Conservation (phyloP, 352 stramenopile genomes). For the Sclerospora graminicola region DNA sequence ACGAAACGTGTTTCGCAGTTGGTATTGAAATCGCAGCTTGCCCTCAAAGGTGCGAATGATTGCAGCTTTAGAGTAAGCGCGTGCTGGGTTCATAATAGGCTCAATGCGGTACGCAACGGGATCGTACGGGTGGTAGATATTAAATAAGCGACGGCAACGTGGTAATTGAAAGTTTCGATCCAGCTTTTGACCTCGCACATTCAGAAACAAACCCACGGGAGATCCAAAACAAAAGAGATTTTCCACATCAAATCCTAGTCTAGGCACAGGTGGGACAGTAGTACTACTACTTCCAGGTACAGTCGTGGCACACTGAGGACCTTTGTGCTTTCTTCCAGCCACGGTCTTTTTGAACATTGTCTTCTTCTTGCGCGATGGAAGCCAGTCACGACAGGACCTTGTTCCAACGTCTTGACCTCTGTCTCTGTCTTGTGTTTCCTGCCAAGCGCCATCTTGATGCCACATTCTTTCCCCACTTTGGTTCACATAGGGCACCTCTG, state of each 20-base stretch:
- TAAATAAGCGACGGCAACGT: constrained; percentile 84
- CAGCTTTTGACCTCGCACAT: constrained; percentile 82
- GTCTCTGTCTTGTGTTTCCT: constrained; percentile 7
- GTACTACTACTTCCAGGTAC: constrained; percentile 1
- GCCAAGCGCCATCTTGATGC: not conserved
- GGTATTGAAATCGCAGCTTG: constrained; percentile 77
- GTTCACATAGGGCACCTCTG: constrained; percentile 20
- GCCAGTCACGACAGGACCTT: not conserved
- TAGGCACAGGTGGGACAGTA: constrained; percentile 28
- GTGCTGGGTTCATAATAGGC: constrained; percentile 80
- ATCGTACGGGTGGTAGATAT: constrained; percentile 94
- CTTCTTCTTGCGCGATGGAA: constrained; percentile 16
- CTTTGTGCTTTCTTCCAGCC: constrained; percentile 10
- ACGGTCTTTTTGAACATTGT: constrained; percentile 10
- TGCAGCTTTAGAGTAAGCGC: constrained; percentile 66
- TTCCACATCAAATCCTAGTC: constrained; percentile 71
- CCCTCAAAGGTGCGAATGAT: constrained; percentile 83
- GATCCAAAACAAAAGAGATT: constrained; percentile 88
- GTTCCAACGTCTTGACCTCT: constrained; percentile 1
- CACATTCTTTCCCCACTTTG: constrained; percentile 9
- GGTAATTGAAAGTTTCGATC: constrained; percentile 60
- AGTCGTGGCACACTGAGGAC: constrained; percentile 5
- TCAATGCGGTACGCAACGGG: constrained; percentile 93
- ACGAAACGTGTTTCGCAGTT: constrained; percentile 74
- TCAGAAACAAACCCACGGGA: constrained; percentile 87